Base-by-base conservation (phyloP, 2,329 filamentous ascomycete species). In the Meredithiella fracta region DNA sequence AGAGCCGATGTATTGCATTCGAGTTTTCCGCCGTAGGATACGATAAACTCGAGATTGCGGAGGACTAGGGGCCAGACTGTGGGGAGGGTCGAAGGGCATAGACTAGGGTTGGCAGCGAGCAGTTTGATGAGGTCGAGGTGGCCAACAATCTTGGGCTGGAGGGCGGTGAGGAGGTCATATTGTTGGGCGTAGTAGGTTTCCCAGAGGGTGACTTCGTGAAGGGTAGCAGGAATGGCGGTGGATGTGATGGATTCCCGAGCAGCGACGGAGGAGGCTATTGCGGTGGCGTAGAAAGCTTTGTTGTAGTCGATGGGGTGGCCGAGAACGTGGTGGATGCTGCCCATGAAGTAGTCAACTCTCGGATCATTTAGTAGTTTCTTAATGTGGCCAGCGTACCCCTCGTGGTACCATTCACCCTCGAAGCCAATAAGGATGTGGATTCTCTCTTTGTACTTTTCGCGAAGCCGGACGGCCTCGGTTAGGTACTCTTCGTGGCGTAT, bases 71-170 rank as follows among this genome's bases (percentile, higher is more conserved):
- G 68, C 91, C 91, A 97, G 0, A 95, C 85, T 2, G 72, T 67
- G 7, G 67, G 64, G 73, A 79, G 81, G 50, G 65, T 65, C 40
- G 71, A 70, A 58, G 88, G 72, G 60, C 82, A 79, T 40, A 76
- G 67, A 51, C 77, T 77, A 0, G 85, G 83, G 20, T 85, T 74
- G 57, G 80, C 76, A 62, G 85, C 89, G 66, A 92, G 75, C 60
- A 98, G 70, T 11, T 91, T 75, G 55, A 97, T 84, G 20, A 98
- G 78, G 69, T 98, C 92, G 66, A 98, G 94, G 69, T 98, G 92
- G 0, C 90, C 92, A 3, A 98, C 83, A 11, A 98, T 76, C 6
- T 79, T 78, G 31, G 92, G 92, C 62, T 72, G 72, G 60, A 95
- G 68, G 6, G 77, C 73, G 55, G 69, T 68, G 50, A 98, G 50